These are phyloP conservation scores for Mariannaea elegans DNA, from an alignment of 2,329 filamentous ascomycete genomes.

Conservation along the genomic window DNA sequence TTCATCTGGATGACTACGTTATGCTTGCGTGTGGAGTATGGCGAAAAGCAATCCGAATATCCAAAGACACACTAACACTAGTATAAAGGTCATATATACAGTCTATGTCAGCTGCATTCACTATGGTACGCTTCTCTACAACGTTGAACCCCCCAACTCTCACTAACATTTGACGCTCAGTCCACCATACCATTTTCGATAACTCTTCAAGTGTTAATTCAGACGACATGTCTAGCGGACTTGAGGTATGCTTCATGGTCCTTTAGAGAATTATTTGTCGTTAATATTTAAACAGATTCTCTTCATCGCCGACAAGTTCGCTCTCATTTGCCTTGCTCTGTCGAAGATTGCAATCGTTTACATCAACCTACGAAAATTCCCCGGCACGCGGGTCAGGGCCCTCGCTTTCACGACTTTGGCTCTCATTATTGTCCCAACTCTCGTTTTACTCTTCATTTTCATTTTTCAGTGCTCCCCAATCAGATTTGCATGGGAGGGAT, in stretches of 20 bases:
- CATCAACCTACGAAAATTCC: conserved; percentile 51
- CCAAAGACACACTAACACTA: conserved; percentile 11
- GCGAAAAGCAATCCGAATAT: neutral
- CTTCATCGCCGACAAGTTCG: conserved; percentile 45
- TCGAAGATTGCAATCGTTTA: conserved; percentile 51
- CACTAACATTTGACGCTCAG: neutral
- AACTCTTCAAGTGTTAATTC: neutral
- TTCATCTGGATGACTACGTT: conserved; percentile 52
- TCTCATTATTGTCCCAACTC: conserved; percentile 46
- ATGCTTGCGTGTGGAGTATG: conserved; percentile 48
- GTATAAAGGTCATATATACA: conserved; percentile 35
- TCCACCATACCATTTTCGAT: conserved; percentile 14
- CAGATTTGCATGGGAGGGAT: conserved; percentile 46
- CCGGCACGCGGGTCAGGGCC: conserved; percentile 44
- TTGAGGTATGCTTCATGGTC: neutral
- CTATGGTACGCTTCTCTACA: neutral
- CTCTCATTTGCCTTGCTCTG: conserved; percentile 49
- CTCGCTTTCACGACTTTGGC: conserved; percentile 46
- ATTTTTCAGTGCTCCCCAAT: conserved; percentile 53
- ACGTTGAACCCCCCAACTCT: neutral
- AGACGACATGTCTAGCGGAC: conserved; percentile 1
- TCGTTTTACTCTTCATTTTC: conserved; percentile 47
- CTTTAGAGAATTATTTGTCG: rapidly evolving
- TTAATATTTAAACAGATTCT: conserved; percentile 36
- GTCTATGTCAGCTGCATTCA: conserved; percentile 19